Base-by-base conservation (phyloP, 352 stramenopile genomes). In the Phytophthora cactorum region DNA sequence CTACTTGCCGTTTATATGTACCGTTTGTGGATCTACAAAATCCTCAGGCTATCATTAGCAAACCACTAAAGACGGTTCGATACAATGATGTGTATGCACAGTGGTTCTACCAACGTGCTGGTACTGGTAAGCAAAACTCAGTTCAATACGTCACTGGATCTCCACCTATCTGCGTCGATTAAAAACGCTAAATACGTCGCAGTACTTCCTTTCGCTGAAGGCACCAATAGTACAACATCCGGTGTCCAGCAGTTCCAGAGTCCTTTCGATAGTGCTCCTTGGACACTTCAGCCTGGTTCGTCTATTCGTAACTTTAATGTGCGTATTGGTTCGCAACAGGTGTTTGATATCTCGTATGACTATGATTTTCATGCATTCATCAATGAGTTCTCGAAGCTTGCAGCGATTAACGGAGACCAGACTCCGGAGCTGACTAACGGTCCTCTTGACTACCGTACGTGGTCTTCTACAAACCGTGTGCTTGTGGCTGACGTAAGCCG, bases 81-180 rank as follows among this genome's bases (percentile, higher is more conserved):
- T 66, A 43, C 31, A 52, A 53, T 11, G 59, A 66, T 31, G 53
- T 22, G 1, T 66, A 66, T 12, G 49, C 50, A 0, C 58, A 54
- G 29, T 59, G 36, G 59, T 59, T 66, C 8, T 54, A 66, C 3
- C 49, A 66, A 2, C 49, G 49, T 0, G 58, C 58, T 31, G 58
- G 36, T 22, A 38, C n/a, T 12, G 47, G 49, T 15, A 52, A 41
- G 17, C 36, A 52, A 29, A 0, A 7, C 47, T 8, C 58, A 66
- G 12, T 1, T 17, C 5, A 59, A 66, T 22, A 41, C 38, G 32
- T 2, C 46, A 1, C 57, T 62, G 2, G 54, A 53, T 27, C 43
- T 62, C 0, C 54, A 62, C 0, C 31, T 62, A 38, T 53, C 43
- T 10, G 57, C 57, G 14, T 52, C 22, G 0, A 10, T 63, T 14